Conservation (phyloP, 345 rosid genomes). For the Erodium maritimum region DNA sequence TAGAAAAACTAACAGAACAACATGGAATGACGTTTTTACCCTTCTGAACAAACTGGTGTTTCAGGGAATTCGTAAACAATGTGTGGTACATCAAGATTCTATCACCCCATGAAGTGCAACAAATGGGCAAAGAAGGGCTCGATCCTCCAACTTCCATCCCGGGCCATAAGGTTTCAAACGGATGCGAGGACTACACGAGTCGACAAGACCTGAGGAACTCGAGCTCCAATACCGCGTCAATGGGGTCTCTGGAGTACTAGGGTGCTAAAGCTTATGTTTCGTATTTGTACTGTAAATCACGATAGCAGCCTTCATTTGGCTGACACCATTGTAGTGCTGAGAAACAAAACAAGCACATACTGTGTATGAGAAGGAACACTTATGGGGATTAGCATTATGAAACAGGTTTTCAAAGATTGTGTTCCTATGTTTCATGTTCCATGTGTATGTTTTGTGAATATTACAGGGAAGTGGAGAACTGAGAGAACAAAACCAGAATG, state of each 20-base stretch:
- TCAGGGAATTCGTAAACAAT: slow-evolving; percentile 34
- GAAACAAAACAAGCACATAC: background rate
- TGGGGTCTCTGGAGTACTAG: background rate
- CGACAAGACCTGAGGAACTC: slow-evolving; percentile 10
- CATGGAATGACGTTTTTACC: background rate
- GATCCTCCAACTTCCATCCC: slow-evolving; percentile 14
- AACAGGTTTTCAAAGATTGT: too few species aligned
- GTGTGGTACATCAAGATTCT: slow-evolving; percentile 37
- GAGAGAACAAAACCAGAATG: too few species aligned
- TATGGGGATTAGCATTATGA: too few species aligned
- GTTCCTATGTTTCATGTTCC: too few species aligned
- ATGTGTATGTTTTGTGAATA: too few species aligned
- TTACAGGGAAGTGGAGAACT: too few species aligned
- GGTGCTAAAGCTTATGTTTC: background rate
- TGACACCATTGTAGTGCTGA: background rate
- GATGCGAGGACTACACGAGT: slow-evolving; percentile 9
- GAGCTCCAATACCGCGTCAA: background rate
- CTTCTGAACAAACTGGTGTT: background rate
- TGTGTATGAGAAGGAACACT: background rate
- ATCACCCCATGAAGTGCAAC: slow-evolving; percentile 31
- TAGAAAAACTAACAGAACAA: too few species aligned
- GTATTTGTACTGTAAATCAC: background rate
- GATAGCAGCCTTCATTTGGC: background rate
- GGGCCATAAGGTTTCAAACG: slow-evolving; percentile 15
- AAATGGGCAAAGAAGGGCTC: slow-evolving; percentile 29